phyloP scores from a whole-genome alignment of 1,139 yeast genomes.

The Candida labiduridarum region DNA sequence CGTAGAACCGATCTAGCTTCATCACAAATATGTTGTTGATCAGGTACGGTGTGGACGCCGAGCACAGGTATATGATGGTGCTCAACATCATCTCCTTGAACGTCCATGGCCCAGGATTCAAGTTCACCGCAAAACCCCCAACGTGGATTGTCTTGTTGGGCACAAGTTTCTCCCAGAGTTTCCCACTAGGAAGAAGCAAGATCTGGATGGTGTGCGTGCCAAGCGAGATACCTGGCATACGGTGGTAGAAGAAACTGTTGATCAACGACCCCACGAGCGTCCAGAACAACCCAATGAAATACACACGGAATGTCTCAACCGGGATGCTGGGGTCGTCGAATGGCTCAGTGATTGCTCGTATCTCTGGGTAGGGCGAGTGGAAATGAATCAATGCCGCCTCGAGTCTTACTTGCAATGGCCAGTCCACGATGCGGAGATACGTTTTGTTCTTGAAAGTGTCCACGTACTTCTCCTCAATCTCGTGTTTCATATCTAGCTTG shows the following conservation, averaged over 20 bases:
- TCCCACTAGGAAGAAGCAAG: slow-evolving; percentile 44
- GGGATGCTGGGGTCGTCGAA: slow-evolving; percentile 42
- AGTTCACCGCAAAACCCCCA: slow-evolving; percentile 26
- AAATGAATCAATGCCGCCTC: slow-evolving; percentile 46
- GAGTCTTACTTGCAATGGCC: slow-evolving; percentile 38
- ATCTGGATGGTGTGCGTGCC: slow-evolving; percentile 47
- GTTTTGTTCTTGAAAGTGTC: slow-evolving; percentile 26
- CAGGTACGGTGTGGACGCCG: slow-evolving; percentile 48
- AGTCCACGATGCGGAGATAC: slow-evolving; percentile 33
- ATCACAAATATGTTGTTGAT: slow-evolving; percentile 48
- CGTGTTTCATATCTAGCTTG: slow-evolving; percentile 11
- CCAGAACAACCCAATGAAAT: slow-evolving; percentile 45
- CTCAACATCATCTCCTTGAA: slow-evolving; percentile 67
- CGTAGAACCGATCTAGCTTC: slow-evolving; percentile 47
- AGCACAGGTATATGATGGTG: slow-evolving; percentile 48
- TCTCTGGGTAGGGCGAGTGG: slow-evolving; percentile 52
- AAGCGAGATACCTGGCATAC: slow-evolving; percentile 43
- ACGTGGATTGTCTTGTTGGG: slow-evolving; percentile 28
- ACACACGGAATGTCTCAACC: slow-evolving; percentile 45
- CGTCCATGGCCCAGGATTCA: slow-evolving; percentile 57
- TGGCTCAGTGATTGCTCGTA: slow-evolving; percentile 48
- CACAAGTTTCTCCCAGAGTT: slow-evolving; percentile 39
- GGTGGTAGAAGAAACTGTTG: slow-evolving; percentile 47
- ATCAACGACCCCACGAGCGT: slow-evolving; percentile 45
- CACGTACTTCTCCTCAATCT: slow-evolving; percentile 14